Evolutionary conservation across 371 early-diverging fungal species (phyloP).

Genomic region (Funneliformis caledonium): DNA sequence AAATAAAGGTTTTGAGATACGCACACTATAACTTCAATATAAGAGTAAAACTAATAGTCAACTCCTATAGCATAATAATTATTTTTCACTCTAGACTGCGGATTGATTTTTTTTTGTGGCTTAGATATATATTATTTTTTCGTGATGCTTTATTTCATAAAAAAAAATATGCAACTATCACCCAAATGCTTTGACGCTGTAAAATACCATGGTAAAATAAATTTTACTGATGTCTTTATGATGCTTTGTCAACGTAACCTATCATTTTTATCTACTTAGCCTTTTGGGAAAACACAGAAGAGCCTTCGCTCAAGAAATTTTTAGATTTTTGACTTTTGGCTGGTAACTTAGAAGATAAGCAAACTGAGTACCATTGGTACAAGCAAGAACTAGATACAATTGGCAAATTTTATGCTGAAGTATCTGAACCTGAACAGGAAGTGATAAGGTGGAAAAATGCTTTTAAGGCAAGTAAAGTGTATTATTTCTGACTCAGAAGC

Average conservation of each 20-base stretch:
- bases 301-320: slow-evolving; percentile 23
- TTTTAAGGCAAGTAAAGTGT: slow-evolving; percentile 31
- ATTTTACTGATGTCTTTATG: too few relatives aligned
- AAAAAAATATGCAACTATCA: too few relatives aligned
- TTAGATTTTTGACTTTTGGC: slow-evolving; percentile 24
- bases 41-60: too few relatives aligned
- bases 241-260: slow-evolving; percentile 18
- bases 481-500: not conserved
- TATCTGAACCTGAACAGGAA: not conserved
- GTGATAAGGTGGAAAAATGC: not conserved
- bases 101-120: too few relatives aligned
- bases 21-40: too few relatives aligned
- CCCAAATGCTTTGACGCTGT: too few relatives aligned
- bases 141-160: too few relatives aligned
- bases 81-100: too few relatives aligned
- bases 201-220: too few relatives aligned
- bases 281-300: slow-evolving; percentile 10
- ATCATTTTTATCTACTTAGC: not conserved
- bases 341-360: slow-evolving; percentile 5
- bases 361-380: not conserved
- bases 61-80: too few relatives aligned
- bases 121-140: too few relatives aligned
- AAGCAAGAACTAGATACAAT: not conserved
- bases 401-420: slow-evolving; percentile 27
- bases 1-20: too few relatives aligned